Evolutionary conservation across 345 rosid species (phyloP).

Genomic region (Nephelium lappaceum): DNA sequence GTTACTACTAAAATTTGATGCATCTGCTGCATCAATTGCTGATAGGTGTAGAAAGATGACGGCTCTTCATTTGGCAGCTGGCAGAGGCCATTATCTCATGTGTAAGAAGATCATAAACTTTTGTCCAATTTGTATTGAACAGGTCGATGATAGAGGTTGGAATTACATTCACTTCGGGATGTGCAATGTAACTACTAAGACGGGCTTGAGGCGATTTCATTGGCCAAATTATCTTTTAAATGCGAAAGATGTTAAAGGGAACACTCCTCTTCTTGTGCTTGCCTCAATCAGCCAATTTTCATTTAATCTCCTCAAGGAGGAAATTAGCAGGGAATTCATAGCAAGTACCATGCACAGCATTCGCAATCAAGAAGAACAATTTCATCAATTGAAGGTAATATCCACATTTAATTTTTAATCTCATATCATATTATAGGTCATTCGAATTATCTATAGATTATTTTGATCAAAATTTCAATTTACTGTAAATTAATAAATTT

Average conservation of each 20-base stretch:
- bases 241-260: background rate
- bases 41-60: background rate
- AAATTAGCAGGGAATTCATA: too few relatives aligned
- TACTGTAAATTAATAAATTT: too few relatives aligned
- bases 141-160: background rate
- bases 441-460: too few relatives aligned
- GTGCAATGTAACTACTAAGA: background rate
- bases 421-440: too few relatives aligned
- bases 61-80: background rate
- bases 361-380: too few relatives aligned
- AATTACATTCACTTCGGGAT: slow-evolving; percentile 3
- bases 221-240: background rate
- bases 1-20: background rate
- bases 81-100: background rate
- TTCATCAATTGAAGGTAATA: too few relatives aligned
- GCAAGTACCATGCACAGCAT: too few relatives aligned
- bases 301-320: too few relatives aligned
- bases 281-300: too few relatives aligned
- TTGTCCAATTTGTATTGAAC: background rate
- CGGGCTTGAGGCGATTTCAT: too few relatives aligned
- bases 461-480: too few relatives aligned
- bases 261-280: background rate
- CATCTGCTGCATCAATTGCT: background rate
- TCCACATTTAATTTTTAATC: too few relatives aligned
- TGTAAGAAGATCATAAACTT: background rate